Percentiles rank a stretch among this genome's conserved stretches.
These are phyloP conservation scores for Dendrobium huoshanense DNA, from an alignment of 106 monocot genomes.

Conservation along the genomic window DNA sequence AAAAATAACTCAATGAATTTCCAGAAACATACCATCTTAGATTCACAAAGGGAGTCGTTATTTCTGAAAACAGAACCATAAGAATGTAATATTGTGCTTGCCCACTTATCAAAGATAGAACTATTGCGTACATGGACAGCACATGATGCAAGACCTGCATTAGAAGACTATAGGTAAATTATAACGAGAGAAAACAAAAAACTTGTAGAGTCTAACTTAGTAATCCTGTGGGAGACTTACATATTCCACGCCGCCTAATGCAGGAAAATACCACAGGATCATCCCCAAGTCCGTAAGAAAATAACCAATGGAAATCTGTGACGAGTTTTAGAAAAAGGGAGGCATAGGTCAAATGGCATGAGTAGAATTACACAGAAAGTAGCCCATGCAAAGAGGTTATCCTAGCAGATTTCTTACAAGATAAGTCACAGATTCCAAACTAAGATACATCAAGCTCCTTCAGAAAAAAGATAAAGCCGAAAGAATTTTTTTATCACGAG, in stretches of 20 bases:
- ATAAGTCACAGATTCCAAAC: not conserved
- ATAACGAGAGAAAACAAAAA: not conserved
- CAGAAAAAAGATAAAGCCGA: not conserved
- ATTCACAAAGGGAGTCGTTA: slow-evolving; percentile 63
- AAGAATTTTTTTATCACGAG: too few relatives aligned
- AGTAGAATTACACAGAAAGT: not conserved
- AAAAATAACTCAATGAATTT: not conserved
- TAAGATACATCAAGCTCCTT: not conserved
- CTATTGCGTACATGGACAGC: slow-evolving; percentile 42
- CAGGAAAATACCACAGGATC: slow-evolving; percentile 79
- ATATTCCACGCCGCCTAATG: slow-evolving; percentile 87
- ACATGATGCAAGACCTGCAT: slow-evolving; percentile 59
- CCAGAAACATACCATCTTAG: slow-evolving; percentile 42
- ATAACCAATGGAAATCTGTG: slow-evolving; percentile 79
- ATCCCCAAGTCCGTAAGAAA: slow-evolving; percentile 78
- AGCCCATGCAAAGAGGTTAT: not conserved
- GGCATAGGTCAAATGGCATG: not conserved
- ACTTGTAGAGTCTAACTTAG: not conserved
- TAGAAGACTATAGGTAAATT: not conserved
- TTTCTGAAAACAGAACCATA: slow-evolving; percentile 56
- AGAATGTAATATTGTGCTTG: slow-evolving; percentile 54
- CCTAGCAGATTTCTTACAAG: not conserved
- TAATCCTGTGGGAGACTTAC: slow-evolving; percentile 34
- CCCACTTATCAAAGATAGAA: slow-evolving; percentile 39
- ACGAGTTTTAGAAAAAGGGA: not conserved